These are phyloP conservation scores for Boletus patriciae DNA, from an alignment of 768 basidiomycete genomes.

Conservation along the genomic window DNA sequence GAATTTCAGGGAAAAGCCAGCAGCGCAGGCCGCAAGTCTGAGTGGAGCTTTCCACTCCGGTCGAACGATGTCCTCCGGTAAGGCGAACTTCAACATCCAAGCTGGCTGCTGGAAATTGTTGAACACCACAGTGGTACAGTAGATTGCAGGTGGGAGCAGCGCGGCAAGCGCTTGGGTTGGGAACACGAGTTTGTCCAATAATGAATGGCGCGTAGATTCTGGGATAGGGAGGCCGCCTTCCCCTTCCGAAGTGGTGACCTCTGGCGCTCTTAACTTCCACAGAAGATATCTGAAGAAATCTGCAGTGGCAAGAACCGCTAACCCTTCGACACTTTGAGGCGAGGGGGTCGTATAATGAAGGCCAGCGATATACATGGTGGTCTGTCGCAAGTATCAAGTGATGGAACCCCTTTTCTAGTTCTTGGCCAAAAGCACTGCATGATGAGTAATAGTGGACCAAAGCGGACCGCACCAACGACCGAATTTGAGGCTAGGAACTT, in stretches of 20 bases:
- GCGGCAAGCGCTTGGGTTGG: slow-evolving; percentile 28
- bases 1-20: slow-evolving; percentile 19
- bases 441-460: slow-evolving; percentile 19
- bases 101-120: slow-evolving; percentile 36
- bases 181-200: slow-evolving; percentile 30
- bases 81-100: slow-evolving; percentile 33
- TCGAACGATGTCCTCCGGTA: slow-evolving; percentile 27
- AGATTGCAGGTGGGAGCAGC: slow-evolving; percentile 29
- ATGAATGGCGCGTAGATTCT: slow-evolving; percentile 10
- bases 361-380: slow-evolving; percentile 32
- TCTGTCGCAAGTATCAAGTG: slow-evolving; percentile 11
- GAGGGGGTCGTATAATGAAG: slow-evolving; percentile 13
- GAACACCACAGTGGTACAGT: slow-evolving; percentile 25
- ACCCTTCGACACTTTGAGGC: slow-evolving; percentile 22
- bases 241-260: not conserved
- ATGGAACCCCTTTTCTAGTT: slow-evolving; percentile 15
- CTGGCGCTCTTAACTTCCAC: slow-evolving; percentile 3
- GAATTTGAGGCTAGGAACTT: not conserved
- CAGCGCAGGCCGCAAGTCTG: slow-evolving; percentile 31
- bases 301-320: slow-evolving; percentile 27
- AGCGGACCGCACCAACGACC: not conserved
- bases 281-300: slow-evolving; percentile 24
- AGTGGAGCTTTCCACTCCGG: slow-evolving; percentile 24
- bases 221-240: slow-evolving; percentile 22
- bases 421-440: slow-evolving; percentile 9